Base-by-base conservation (phyloP, 2,329 filamentous ascomycete species). In the Penicillium capsulatum region DNA sequence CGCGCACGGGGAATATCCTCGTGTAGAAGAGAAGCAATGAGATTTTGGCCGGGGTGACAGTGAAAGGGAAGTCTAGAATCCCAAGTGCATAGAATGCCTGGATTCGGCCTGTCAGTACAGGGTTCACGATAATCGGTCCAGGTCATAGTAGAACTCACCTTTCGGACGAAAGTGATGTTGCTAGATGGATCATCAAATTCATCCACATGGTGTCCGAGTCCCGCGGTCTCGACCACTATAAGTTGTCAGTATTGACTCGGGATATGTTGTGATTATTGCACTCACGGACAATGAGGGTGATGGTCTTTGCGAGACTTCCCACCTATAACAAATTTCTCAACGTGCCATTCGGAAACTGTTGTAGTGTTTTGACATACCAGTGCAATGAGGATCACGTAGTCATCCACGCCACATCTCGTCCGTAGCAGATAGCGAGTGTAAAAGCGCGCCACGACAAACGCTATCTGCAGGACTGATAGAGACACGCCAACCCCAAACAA, bases 1-100 rank as follows among this genome's bases (percentile, higher is more conserved):
- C 42, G 15, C 40, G 48, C 3, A 40, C 40, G 31, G 17, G 30
- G 34, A 57, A 55, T 29, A 58, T 54, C 5, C 55, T 50, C 3
- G 47, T 16, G 26, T 57, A 58, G 36, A 58, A 57, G n/a, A 55
- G 26, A 6, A 58, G 40, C 6, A 58, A 38, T 7, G 55, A 54
- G 8, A 58, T 40, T 31, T 57, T 58, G 15, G 53, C 53, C 2
- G 50, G 51, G 5, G 54, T 51, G 1, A 57, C 40, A 7, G 44
- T 44, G 27, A 56, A 44, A 1, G 53, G 51, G 27, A 56, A 48
- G 31, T 56, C 53, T 10, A 57, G 36, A 2, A 42, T 24, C 31
- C 36, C 33, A 6, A 42, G n/a, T 13, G 15, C 29, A 16, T 32
- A 31, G n/a, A 35, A 14, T 14, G 26, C 17, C 40, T 42, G 15